Percentiles rank a stretch among this genome's conserved stretches.
Conservation (phyloP, 139 green algal species). For the Tetradesmus lagerheimii region DNA sequence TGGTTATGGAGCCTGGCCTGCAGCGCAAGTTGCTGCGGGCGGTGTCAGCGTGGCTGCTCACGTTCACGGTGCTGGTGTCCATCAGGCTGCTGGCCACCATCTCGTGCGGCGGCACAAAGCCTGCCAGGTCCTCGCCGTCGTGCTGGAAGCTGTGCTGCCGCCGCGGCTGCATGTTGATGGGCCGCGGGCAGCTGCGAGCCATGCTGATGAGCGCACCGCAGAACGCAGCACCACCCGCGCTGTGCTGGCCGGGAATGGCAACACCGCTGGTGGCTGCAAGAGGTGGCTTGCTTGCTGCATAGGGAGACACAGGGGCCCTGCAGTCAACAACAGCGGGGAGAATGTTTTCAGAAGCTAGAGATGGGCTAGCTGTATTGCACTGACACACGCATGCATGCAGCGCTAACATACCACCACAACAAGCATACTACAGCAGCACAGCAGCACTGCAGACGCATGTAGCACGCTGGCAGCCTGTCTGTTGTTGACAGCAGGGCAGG, state of each 20-base stretch:
- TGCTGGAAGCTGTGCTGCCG: not conserved
- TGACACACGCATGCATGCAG: not conserved
- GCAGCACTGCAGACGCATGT: not conserved
- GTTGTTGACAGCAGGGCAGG: not conserved
- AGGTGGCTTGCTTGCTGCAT: not conserved
- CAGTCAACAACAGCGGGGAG: not conserved
- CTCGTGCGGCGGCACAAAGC: conserved; percentile 33
- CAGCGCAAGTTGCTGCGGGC: too few species aligned
- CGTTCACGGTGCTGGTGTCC: conserved; percentile 12
- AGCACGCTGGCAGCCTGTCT: too few species aligned
- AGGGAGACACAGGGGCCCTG: not conserved
- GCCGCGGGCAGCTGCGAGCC: conserved; percentile 14
- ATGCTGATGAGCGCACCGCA: not conserved
- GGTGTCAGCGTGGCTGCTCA: not conserved
- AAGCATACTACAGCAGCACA: conserved; percentile 2
- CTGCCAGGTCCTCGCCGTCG: not conserved
- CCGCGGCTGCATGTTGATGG: conserved; percentile 9
- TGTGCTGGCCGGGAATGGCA: conserved; percentile 5
- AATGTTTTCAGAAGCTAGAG: too few species aligned
- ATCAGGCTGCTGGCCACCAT: conserved; percentile 22
- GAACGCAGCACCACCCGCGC: not conserved
- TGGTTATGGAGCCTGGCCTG: too few species aligned
- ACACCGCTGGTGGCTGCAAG: conserved; percentile 13
- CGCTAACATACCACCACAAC: not conserved
- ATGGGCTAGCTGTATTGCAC: too few species aligned